Evolutionary conservation across 2,329 filamentous ascomycete genomes (phyloP), one percentile per base, ranked within the genome.

Genomic region (Emericellopsis atlantica): DNA sequence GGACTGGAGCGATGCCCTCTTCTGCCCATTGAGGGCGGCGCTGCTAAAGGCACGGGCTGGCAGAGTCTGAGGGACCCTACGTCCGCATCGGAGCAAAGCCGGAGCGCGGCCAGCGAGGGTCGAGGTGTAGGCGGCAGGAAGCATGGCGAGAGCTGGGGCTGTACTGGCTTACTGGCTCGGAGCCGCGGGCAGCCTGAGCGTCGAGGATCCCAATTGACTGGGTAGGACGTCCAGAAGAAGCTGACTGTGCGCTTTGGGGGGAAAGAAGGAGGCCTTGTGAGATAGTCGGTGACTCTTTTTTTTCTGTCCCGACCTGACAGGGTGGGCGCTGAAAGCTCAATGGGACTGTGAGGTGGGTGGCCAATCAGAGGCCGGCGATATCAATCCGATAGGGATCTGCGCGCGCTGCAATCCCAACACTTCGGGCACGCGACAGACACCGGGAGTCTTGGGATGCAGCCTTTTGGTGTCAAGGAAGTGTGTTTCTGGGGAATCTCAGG

Each of bases 101-200:
- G 74, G 72, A 54, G 72, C 70, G 55, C 73, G 69, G 54, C 72
- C 70, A 52, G 72, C 72, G 59, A 76, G 57, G 49, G 55, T 50
- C 44, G 58, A 55, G 10, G 40, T 40, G 37, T 40, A 31, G 32
- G 39, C 37, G 22, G 35, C 21, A 21, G 36, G 33, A 31, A 46
- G 51, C 47, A 49, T 49, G 48, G 48, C 50, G 50, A 50, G 47
- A 50, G 46, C 46, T 14, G n/a, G 15, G 32, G n/a, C 32, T 35
- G 32, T 35, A 12, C 32, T 35, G 32, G 32, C 32, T 47, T 40
- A 48, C 46, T 49, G 46, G 54, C 57, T 55, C 58, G 50, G 57
- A 56, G 53, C 54, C 54, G 53, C 54, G 51, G 55, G 52, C 53
- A 56, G 51, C 51, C 50, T 56, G 48, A 51, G 55, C 47, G 50